Evolutionary conservation across 192 early-diverging fungal genomes (phyloP), one percentile per base, ranked within the genome.

Genomic region (Entomortierella lignicola): DNA sequence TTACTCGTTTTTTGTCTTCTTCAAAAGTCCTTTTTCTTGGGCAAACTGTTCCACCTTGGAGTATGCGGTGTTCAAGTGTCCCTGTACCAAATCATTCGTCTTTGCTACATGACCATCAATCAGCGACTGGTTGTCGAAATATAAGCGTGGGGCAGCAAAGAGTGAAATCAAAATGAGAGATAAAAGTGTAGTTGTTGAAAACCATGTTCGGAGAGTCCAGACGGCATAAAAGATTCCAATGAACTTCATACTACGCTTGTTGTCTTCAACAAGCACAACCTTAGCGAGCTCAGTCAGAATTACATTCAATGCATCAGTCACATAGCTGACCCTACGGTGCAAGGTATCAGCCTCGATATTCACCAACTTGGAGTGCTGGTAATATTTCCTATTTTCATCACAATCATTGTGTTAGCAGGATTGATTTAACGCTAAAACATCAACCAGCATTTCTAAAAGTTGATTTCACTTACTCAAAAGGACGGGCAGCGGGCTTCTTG

Each of bases 181-280:
- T 29, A 79, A 52, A 0, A 79, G 67, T 0, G 75, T 70, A 2
- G 75, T 79, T 25, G 68, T 79, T 8, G 75, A 64, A 57, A 79
- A 79, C 75, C 75, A 79, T 26, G 62, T 79, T 29, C 75, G 75
- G 18, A 79, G 75, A 31, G 75, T 79, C 75, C 75, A 79, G 63
- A 79, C 31, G 17, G 50, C 51, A 20, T 79, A 79, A 41, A 69
- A 79, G 43, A 70, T 65, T 17, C 61, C 75, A 21, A 79, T 79
- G 42, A 44, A 79, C 75, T 61, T 70, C 13, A 70, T 39, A 50
- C 61, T 65, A 23, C 75, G 66, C 67, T 79, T 60, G 63, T 79
- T 79, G 48, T 79, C 68, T 31, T 79, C 67, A 26, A 79, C 60
- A 0, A 79, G 53, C 12, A 79, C 62, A 12, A 79, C 67, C 27